These are phyloP conservation scores for Lignosus rhinocerotis DNA, from an alignment of 1,284 basidiomycete species.

Conservation along the genomic window DNA sequence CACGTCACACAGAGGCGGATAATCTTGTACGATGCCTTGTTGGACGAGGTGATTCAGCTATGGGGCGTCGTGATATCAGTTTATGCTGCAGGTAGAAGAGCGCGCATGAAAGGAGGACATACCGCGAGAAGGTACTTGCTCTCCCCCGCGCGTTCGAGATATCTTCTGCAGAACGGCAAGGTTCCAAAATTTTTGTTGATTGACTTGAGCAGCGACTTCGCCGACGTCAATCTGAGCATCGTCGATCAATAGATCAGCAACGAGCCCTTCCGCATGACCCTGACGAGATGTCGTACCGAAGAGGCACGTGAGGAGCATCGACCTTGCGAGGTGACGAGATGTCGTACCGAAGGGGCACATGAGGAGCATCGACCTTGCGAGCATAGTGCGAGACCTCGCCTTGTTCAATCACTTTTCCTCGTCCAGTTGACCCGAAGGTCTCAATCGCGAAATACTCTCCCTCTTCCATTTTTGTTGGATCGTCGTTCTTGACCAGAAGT, in stretches of 20 bases:
- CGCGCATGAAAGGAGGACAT: constrained; percentile 30
- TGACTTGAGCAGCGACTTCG: constrained; percentile 83
- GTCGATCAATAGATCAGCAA: background rate
- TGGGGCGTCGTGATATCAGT: constrained; percentile 5
- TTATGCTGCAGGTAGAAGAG: background rate
- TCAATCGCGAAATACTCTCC: constrained; percentile 99
- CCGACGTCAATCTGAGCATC: constrained; percentile 69
- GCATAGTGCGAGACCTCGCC: constrained; percentile 97
- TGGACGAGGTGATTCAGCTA: constrained; percentile 90
- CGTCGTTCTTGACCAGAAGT: constrained; percentile 85
- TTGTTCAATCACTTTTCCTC: constrained; percentile 90
- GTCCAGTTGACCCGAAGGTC: constrained; percentile 97
- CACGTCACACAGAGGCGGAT: constrained; percentile 88
- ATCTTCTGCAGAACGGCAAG: constrained; percentile 93
- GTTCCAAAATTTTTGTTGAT: constrained; percentile 97
- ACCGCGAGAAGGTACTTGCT: constrained; percentile 93
- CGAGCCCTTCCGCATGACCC: background rate
- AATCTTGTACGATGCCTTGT: constrained; percentile 88
- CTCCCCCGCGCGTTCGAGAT: constrained; percentile 93
- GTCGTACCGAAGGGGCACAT: constrained; percentile 67
- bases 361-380: constrained; percentile 66
- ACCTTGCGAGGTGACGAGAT: background rate
- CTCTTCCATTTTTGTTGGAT: constrained; percentile 98
- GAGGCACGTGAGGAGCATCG: background rate
- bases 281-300: too few relatives aligned